Base-by-base conservation (phyloP, 2,329 filamentous ascomycete genomes). In the Colletotrichum tabaci region DNA sequence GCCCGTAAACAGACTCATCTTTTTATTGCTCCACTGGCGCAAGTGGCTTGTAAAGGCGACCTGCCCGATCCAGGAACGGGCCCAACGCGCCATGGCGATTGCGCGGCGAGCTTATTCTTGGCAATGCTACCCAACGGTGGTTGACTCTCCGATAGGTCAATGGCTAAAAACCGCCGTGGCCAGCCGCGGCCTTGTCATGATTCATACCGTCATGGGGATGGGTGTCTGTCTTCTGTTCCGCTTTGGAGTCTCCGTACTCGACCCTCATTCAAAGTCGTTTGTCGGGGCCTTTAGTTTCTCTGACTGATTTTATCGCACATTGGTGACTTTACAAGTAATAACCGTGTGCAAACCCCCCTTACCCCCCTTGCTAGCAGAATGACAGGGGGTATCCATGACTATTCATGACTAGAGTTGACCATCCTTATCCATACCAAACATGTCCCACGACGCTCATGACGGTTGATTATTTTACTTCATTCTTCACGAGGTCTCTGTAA, bases 11-110 rank as follows among this genome's bases (percentile, higher is more conserved):
- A 40, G 46, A 35, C 30, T 9, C 3, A 30, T 5, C 35, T 21
- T 40, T 58, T 46, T 21, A 40, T 30, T 42, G 64, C 56, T 52
- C 52, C 64, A 67, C 46, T 16, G 26, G 9, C 30, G 52, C 49
- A 3, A 8, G 30, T 35, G 30, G 9, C 30, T 35, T 35, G 30
- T 0, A 16, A 61, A 57, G 40, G 18, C 50, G 57, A 62, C 68
- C 64, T 62, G 68, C 64, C 68, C 16, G 64, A 63, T 63, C 44
- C 57, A 68, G 68, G 58, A 71, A 57, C 58, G 68, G 66, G 46
- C 3, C 21, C 2, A 58, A 23, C 30, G 58, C 53, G 57, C 65
- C 68, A 71, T 58, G 35, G 55, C 63, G 42, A 15, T 42, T 42
- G 63, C 16, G 44, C 44, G 42, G 63, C 46, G 35, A 58, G n/a